phyloP scores from a whole-genome alignment of 805 yeast genomes.

The Myxozyma melibiosi region DNA sequence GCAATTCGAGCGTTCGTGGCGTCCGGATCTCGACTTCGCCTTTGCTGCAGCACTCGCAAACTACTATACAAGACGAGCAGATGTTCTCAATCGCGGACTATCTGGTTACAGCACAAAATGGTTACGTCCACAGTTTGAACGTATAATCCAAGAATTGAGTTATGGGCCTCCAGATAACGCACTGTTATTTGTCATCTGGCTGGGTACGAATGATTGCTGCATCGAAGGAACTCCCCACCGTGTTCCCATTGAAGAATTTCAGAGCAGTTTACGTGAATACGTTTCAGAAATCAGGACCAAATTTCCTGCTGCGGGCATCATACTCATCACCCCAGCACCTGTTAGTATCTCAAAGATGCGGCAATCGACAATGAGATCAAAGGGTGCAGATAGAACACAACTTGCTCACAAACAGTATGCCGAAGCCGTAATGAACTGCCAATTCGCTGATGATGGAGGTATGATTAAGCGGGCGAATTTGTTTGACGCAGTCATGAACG shows the following conservation, averaged over 20 bases:
- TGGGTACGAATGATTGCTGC: slow-evolving; percentile 32
- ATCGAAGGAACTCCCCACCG: slow-evolving; percentile 25
- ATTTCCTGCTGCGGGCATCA: slow-evolving; percentile 15
- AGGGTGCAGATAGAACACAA: slow-evolving; percentile 27
- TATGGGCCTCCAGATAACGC: neutral
- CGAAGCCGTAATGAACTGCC: slow-evolving; percentile 17
- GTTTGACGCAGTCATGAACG: slow-evolving; percentile 29
- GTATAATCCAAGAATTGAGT: slow-evolving; percentile 19
- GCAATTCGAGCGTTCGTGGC: slow-evolving; percentile 34
- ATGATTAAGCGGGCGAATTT: slow-evolving; percentile 10
- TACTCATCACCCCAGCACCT: slow-evolving; percentile 29
- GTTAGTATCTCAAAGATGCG: slow-evolving; percentile 17
- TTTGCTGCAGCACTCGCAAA: slow-evolving; percentile 34
- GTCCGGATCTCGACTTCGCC: slow-evolving; percentile 21
- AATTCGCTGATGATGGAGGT: neutral
- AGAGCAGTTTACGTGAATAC: slow-evolving; percentile 1
- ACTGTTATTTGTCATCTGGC: slow-evolving; percentile 32
- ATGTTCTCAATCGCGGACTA: slow-evolving; percentile 32
- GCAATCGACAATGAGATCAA: slow-evolving; percentile 14
- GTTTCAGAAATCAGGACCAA: slow-evolving; percentile 4
- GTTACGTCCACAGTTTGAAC: slow-evolving; percentile 28
- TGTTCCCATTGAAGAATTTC: slow-evolving; percentile 12
- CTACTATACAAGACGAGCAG: slow-evolving; percentile 29
- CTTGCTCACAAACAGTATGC: slow-evolving; percentile 20
- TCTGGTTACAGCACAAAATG: slow-evolving; percentile 32